Evolutionary conservation across 2,329 filamentous ascomycete species (phyloP).

Genomic region (Calonectria leucothoes): DNA sequence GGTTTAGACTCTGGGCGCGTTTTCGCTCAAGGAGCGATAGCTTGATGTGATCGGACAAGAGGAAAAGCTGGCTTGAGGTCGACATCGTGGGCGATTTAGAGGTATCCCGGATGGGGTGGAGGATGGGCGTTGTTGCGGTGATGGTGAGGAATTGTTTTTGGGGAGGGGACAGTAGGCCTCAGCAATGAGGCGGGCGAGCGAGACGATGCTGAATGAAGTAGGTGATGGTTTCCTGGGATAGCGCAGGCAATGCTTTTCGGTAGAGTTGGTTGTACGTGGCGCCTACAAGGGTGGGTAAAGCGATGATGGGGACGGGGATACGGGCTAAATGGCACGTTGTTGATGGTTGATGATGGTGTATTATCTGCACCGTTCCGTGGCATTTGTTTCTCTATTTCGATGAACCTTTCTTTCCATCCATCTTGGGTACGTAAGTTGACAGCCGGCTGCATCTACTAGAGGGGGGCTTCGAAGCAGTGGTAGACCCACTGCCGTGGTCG

Average conservation of each 20-base stretch:
- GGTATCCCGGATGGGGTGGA: background rate
- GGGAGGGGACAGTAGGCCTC: background rate
- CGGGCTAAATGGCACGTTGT: background rate
- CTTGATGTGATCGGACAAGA: constrained; percentile 97
- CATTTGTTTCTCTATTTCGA: background rate
- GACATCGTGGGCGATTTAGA: constrained; percentile 43
- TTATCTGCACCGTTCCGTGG: background rate
- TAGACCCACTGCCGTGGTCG: background rate
- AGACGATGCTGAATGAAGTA: background rate
- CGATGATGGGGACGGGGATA: background rate
- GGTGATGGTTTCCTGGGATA: background rate
- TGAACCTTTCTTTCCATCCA: background rate
- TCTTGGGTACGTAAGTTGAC: background rate
- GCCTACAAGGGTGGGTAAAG: background rate
- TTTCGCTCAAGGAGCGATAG: constrained; percentile 93
- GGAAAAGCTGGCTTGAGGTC: constrained; percentile 82
- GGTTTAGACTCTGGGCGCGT: constrained; percentile 82
- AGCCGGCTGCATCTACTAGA: background rate
- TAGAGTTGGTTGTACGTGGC: background rate
- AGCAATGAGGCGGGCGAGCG: background rate
- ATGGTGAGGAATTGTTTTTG: background rate
- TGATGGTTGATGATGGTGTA: background rate
- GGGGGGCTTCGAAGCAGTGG: background rate
- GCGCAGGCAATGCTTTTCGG: background rate
- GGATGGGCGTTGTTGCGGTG: background rate